phyloP scores from a whole-genome alignment of 345 rosid species.

The Salix udensis region DNA sequence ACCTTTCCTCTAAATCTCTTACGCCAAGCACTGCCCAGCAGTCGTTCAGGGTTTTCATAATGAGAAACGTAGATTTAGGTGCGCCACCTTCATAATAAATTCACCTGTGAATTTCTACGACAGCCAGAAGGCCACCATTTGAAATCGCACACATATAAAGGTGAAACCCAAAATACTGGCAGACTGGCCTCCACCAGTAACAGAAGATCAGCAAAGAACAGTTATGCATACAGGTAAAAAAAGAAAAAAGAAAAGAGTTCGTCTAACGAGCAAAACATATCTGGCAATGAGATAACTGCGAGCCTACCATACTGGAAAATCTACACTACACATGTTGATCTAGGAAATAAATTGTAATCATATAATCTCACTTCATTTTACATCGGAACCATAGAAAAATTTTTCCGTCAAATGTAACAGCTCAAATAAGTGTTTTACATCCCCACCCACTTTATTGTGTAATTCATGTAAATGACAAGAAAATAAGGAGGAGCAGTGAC shows the following conservation, averaged over 20 bases:
- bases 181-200: neutral
- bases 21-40: neutral
- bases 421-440: constrained; percentile 7
- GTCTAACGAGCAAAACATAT: neutral
- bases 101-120: neutral
- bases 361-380: neutral
- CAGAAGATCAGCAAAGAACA: neutral
- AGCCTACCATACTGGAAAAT: neutral
- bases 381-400: neutral
- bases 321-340: neutral
- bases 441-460: constrained; percentile 11
- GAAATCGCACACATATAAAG: neutral
- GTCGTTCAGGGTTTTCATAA: neutral
- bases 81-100: neutral
- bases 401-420: neutral
- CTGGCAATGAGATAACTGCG: too few relatives aligned
- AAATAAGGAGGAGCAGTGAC: neutral
- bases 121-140: neutral
- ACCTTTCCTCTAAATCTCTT: too few relatives aligned
- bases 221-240: too few relatives aligned
- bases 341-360: neutral
- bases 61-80: neutral
- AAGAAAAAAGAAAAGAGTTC: neutral
- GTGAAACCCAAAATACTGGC: neutral
- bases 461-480: neutral